Base-by-base conservation (phyloP, 108 stramenopile species). In the Pseudonitzschia multiseries region DNA sequence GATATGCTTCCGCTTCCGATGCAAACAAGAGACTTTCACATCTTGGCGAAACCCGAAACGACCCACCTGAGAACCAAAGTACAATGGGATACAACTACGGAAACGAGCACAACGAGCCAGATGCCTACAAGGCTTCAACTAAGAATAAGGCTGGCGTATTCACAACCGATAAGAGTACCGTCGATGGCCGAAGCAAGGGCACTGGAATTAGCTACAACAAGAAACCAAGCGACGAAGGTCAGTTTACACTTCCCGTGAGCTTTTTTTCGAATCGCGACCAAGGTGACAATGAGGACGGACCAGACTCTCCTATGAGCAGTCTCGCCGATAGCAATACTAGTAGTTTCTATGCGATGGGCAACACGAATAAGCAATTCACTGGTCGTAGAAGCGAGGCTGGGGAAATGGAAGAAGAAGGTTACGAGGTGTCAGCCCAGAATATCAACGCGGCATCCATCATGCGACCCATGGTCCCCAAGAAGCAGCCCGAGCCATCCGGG, bases 321-420 rank as follows among this genome's bases (percentile, higher is more conserved):
- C 67, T 76, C 26, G 66, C 64, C 0, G 77, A 64, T 24, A 78
- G 77, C 40, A 71, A 71, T 61, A 65, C 66, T 0, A 78, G 77
- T 24, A 78, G 71, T 33, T 78, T 78, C 71, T 72, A 68, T 54
- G 65, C 60, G 26, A 33, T 33, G 8, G 61, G 33, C 36, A 77
- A 69, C 27, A 44, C 60, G 33, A 44, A 50, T 27, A 67, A 67
- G 42, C n/a, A 22, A 6, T 67, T 67, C 22, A 50, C 63, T 17
- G 71, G 71, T 32, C 71, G 57, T 5, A 46, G 42, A 20, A 53
- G 40, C 32, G 65, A 63, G 44, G 57, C 71, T 0, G 77, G 77
- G 20, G 31, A 36, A n/a, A 48, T 28, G 33, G 46, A 48, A 44
- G 40, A 63, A 2, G 62, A 63, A 63, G 46, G 36, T 44, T 50